Evolutionary conservation across 2,329 filamentous ascomycete genomes (phyloP), one percentile per base, ranked within the genome.

Genomic region (Diaporthe sp.): DNA sequence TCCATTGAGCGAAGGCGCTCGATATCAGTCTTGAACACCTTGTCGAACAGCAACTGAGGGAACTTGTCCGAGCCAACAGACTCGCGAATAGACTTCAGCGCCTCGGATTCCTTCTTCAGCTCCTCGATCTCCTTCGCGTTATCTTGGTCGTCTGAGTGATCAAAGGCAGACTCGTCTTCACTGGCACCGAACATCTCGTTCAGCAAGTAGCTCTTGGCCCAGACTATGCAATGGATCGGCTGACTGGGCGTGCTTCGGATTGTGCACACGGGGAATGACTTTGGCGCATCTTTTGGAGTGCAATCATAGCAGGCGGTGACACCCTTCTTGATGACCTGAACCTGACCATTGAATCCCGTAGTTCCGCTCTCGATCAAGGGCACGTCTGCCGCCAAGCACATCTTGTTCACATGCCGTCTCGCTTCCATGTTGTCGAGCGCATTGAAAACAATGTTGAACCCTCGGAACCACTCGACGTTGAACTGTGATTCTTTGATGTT

Each of bases 191-290:
- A 99, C 10, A 99, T 92, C 84, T 99, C 97, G 79, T 95, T 97
- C 76, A 99, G 90, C 12, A 99, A 89, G 83, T 98, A 99, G 83
- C 95, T 98, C 86, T 98, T 99, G 28, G 91, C 96, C 97, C 97
- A 99, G 2, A 99, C 96, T 77, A 99, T 99, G 86, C 97, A 98
- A 85, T 99, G 97, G 58, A 99, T 98, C 0, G 96, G 95, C 81
- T 98, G 96, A 78, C 94, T 98, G 0, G 97, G 97, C 0, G 96
- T 99, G 83, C 95, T 98, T 83, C 97, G 92, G 80, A 99, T 98
- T 1, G 97, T 99, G 86, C 97, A 99, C 57, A 98, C 96, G 2
- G 97, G 96, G 81, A 97, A 98, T 1, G 94, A 94, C 83, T 98
- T 98, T 8, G 96, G 96, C 2, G 94, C 92, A 76, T 96, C 94